These are phyloP conservation scores for Colletotrichum sp. DNA, from an alignment of 2,329 filamentous ascomycete genomes.

Conservation along the genomic window DNA sequence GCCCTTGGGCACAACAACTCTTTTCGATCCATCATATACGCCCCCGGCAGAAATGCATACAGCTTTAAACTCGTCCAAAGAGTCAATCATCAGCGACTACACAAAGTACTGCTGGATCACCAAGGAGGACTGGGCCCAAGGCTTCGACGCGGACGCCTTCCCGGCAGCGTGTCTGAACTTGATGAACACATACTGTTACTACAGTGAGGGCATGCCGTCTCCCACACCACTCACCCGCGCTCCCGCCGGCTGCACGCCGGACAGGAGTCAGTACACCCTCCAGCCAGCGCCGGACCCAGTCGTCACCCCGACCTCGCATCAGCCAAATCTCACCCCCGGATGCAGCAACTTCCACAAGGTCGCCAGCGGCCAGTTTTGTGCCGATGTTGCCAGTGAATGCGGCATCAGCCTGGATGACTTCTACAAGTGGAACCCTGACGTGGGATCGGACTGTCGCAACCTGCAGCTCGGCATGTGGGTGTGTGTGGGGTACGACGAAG, in stretches of 20 bases:
- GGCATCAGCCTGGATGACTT: not conserved
- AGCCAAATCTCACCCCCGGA: not conserved
- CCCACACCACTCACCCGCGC: not conserved
- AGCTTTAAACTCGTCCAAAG: not conserved
- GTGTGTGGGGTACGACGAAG: not conserved
- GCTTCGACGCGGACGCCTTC: not conserved
- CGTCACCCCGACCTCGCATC: not conserved
- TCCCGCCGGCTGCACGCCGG: not conserved
- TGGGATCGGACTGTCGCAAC: not conserved
- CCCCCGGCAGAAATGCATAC: not conserved
- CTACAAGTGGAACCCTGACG: not conserved
- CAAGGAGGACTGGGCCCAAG: not conserved
- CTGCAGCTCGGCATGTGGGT: not conserved
- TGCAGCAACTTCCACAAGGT: conserved; percentile 23
- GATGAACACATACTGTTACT: not conserved
- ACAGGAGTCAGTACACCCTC: not conserved
- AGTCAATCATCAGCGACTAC: not conserved
- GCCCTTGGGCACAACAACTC: not conserved
- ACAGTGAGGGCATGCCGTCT: not conserved
- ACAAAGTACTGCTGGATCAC: conserved; percentile 8
- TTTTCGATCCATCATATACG: not conserved
- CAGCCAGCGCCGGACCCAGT: not conserved
- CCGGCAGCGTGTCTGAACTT: not conserved
- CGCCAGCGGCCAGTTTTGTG: conserved; percentile 1
- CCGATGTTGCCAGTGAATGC: not conserved